Base-by-base conservation (phyloP, 139 green algal species). In the Nannochloris sp. region DNA sequence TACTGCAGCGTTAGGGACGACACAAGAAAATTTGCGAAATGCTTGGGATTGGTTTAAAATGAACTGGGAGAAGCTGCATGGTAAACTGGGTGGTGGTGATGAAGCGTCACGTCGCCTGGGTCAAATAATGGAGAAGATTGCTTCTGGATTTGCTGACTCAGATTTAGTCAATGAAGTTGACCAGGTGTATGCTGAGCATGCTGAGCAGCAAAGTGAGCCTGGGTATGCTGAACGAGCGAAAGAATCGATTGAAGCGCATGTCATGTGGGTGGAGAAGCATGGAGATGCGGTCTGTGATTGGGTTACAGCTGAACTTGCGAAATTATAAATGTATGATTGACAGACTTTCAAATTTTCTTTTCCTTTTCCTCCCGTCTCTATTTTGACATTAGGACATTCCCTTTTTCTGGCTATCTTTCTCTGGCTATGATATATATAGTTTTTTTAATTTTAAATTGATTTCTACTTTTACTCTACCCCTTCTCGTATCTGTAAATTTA, bases 181-280 rank as follows among this genome's bases (percentile, higher is more conserved):
- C 23, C 42, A 12, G 12, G 34, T 73, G 9, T 71, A 65, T n/a
- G 56, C 29, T 2, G 9, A 59, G 4, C 58, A 60, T 56, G 24
- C 4, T 9, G 30, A 55, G 5, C 25, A 54, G 37, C 33, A 67
- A 23, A 30, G 30, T 12, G 65, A 73, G 44, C 37, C 30, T 5
- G 51, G 72, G 29, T 80, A 77, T 31, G 60, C 60, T 23, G 54
- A 71, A 15, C 60, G 70, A 2, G 65, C 72, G 25, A 73, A 75
- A 23, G 75, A 77, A 30, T 77, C 48, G 44, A 80, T 82, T 37
- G 38, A 42, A 4, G 48, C 64, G 4, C 81, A 81, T 44, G 48
- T 55, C 0, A 19, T 35, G 3, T 82, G 71, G 71, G 12, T 77
- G 48, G 51, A 39, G 6, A 30, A 30, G 47, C 64, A 75, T 27